These are phyloP conservation scores for Rhytidiadelphus loreus DNA, from an alignment of 225 moss, liverwort and hornwort species.

Conservation along the genomic window DNA sequence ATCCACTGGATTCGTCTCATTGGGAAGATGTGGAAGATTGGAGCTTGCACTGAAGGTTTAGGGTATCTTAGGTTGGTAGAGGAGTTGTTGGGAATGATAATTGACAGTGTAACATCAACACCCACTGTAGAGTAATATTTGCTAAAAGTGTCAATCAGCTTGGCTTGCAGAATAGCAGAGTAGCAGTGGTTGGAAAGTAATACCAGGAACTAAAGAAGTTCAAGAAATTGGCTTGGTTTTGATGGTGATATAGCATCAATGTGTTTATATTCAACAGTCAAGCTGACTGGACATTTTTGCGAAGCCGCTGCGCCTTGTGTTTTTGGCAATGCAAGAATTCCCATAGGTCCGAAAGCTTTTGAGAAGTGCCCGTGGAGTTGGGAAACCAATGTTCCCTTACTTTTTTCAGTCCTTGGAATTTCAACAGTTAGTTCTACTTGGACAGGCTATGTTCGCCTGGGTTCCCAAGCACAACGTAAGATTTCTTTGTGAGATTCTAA, in stretches of 20 bases:
- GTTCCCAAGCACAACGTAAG: neutral
- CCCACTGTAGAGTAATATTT: conserved; percentile 13
- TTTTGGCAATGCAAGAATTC: neutral
- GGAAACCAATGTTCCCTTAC: neutral
- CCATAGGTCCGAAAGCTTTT: neutral
- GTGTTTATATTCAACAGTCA: neutral
- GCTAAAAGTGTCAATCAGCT: conserved; percentile 26
- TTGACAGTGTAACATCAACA: neutral
- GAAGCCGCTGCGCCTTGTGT: neutral
- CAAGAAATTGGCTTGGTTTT: conserved; percentile 22
- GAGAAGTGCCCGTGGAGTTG: neutral
- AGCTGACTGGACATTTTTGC: conserved; percentile 2
- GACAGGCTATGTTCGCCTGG: neutral
- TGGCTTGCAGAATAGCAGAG: conserved; percentile 39
- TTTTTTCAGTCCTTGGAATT: neutral
- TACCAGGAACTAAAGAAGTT: conserved; percentile 13
- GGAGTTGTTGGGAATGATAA: neutral
- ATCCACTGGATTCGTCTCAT: neutral
- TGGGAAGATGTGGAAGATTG: neutral
- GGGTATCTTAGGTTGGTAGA: neutral
- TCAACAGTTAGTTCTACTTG: neutral
- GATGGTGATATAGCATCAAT: conserved; percentile 11
- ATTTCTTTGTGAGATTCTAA: neutral
- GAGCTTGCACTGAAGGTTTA: neutral
- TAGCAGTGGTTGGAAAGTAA: conserved; percentile 17